Evolutionary conservation across 2,329 filamentous ascomycete species (phyloP), one percentile per base, ranked within the genome.

Genomic region (Colletotrichum sp.): DNA sequence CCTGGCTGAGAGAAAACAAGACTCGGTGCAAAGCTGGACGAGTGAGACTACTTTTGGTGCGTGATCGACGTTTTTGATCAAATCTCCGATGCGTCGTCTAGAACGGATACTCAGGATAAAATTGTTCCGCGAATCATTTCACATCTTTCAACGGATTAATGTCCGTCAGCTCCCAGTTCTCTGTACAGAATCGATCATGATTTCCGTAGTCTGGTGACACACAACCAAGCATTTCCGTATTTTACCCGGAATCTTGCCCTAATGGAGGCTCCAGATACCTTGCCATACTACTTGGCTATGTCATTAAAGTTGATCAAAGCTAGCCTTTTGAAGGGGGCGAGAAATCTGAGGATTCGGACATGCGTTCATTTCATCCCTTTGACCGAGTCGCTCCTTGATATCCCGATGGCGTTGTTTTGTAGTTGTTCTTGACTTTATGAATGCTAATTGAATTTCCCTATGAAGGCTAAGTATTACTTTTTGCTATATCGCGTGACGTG

Each of bases 381-480:
- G 55, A 10, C 24, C 55, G 55, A 28, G 2, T 26, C 55, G 55
- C 55, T 59, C 24, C 8, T 18, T 59, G 55, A 28, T 59, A 3
- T 8, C 26, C 24, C 55, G 55, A 59, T 22, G 18, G 12, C 6
- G n/a, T 22, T 52, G 18, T 52, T 13, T 22, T 52, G 44, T 10
- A 52, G 10, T 0, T 13, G n/a, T 52, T 13, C 6, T 13, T 22
- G 9, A 22, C 44, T 52, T 52, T 8, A 52, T 22, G 44, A 8
- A 12, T 1, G 44, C 44, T 22, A 1, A n/a, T 44, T 0, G 1
- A 44, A 0, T n/a, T n/a, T 1, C 1, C 18, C 18, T n/a, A n/a
- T 44, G 39, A 44, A 2, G 39, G 0, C 39, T 10, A 0, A 12
- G 18, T 3, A 18, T 18, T 44, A 12, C 39, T 44, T 44, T 0